Base-by-base conservation (phyloP, 192 early-diverging fungal genomes). In the Radiomyces spectabilis region DNA sequence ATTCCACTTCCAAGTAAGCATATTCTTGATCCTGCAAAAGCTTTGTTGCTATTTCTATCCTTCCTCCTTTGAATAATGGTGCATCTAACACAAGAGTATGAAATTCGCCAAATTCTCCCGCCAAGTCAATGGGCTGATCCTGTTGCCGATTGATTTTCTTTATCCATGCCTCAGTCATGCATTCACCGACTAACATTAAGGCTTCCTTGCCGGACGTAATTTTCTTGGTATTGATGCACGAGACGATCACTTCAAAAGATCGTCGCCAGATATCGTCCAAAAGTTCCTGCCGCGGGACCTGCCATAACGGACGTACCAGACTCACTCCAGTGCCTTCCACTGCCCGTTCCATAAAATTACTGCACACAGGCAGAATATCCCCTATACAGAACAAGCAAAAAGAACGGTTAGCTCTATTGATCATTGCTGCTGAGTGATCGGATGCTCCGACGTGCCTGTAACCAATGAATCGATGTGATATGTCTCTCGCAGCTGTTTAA, bases 91-190 rank as follows among this genome's bases (percentile, higher is more conserved):
- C 80, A 83, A 85, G 84, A 1, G 83, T 84, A 43, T 87, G 85
- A 41, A 79, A 85, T 56, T 87, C 85, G 9, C 85, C 85, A 35
- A 68, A 73, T 55, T 87, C 85, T 9, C 85, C 85, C 22, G 72
- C 73, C 51, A 72, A 54, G 41, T 85, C 83, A 6, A 86, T 73
- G 0, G 58, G 8, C 52, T 43, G 0, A 66, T 57, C 7, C 58
- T 44, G 7, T 29, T 15, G 18, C 52, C 37, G 13, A 68, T n/a
- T n/a, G n/a, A n/a, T 61, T 12, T 63, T 51, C 43, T 75, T 53
- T 26, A 74, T 39, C 38, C 77, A 71, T 10, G 68, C 66, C 7
- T 53, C 51, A 0, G 66, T 69, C 6, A 83, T 54, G 1, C 41
- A 32, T 1, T 65, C 51, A 0, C 82, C 82, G 0, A 85, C 65